A percentile compares a stretch with the other conserved stretches of the same genome.
Conservation (phyloP, 179 eudicot genomes). For the Silene noctiflora region DNA sequence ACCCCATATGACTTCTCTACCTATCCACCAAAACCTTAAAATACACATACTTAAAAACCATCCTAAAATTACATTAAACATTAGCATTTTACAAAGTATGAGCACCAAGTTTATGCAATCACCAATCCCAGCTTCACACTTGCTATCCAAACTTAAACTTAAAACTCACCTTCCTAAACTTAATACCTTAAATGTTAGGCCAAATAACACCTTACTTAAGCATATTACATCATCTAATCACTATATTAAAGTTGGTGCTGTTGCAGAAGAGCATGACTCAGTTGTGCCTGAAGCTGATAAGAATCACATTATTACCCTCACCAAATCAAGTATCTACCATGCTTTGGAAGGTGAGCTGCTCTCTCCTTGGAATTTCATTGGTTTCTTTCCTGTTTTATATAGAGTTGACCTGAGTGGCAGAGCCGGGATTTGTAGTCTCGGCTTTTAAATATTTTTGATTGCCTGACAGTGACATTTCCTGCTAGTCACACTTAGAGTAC, state of each 20-base stretch:
- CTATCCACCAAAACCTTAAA: not conserved
- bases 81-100: too few species aligned
- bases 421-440: too few species aligned
- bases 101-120: slow-evolving; percentile 48
- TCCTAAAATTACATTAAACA: not conserved
- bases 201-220: slow-evolving; percentile 21
- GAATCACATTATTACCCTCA: slow-evolving; percentile 32
- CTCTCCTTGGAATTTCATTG: too few species aligned
- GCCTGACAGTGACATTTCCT: too few species aligned
- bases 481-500: too few species aligned
- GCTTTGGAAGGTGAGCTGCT: slow-evolving; percentile 61
- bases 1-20: not conserved
- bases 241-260: slow-evolving; percentile 38
- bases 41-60: not conserved
- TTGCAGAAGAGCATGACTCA: slow-evolving; percentile 38
- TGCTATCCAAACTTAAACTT: slow-evolving; percentile 26
- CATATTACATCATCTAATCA: slow-evolving; percentile 28
- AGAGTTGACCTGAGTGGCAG: too few species aligned
- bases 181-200: slow-evolving; percentile 21
- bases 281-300: slow-evolving; percentile 29
- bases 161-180: slow-evolving; percentile 27
- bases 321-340: slow-evolving; percentile 46
- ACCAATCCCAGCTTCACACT: slow-evolving; percentile 44
- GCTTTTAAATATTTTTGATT: too few species aligned
- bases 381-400: too few species aligned